Evolutionary conservation across 139 green algal genomes (phyloP).

Genomic region (Monoraphidium neglectum): DNA sequence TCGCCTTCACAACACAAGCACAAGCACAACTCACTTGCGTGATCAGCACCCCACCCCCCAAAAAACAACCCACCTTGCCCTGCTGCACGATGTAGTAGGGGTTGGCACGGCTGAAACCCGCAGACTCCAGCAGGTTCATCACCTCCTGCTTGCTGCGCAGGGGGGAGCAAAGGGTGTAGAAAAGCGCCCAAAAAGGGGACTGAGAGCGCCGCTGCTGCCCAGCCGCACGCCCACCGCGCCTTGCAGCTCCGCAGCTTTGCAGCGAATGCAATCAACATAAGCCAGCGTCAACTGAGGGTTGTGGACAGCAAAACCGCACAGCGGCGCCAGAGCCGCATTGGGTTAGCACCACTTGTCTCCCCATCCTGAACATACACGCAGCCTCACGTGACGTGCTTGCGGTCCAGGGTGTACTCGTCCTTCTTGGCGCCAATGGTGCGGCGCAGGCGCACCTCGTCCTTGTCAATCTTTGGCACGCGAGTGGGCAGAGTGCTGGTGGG

Average conservation of each 20-base stretch:
- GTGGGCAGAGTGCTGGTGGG: too few species aligned
- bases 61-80: slow-evolving; percentile 85
- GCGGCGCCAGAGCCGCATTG: too few species aligned
- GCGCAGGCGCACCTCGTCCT: slow-evolving; percentile 88
- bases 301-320: too few species aligned
- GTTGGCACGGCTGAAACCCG: slow-evolving; percentile 95
- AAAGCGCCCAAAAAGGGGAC: background rate
- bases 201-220: too few species aligned
- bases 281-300: too few species aligned
- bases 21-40: too few species aligned
- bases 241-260: too few species aligned
- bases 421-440: slow-evolving; percentile 92
- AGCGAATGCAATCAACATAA: too few species aligned
- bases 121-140: slow-evolving; percentile 94
- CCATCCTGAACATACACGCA: too few species aligned
- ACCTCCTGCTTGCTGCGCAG: slow-evolving; percentile 86
- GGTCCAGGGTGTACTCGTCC: slow-evolving; percentile 97
- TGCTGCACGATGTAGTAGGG: slow-evolving; percentile 99
- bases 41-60: too few species aligned
- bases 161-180: background rate
- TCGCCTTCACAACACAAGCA: too few species aligned
- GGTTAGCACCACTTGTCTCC: too few species aligned
- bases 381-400: slow-evolving; percentile 91
- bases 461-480: slow-evolving; percentile 64
- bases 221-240: background rate